Percentiles rank a stretch among this genome's conserved stretches.
Evolutionary conservation across 129 eudicot genomes (phyloP).

Genomic region (Tanacetum coccineum): DNA sequence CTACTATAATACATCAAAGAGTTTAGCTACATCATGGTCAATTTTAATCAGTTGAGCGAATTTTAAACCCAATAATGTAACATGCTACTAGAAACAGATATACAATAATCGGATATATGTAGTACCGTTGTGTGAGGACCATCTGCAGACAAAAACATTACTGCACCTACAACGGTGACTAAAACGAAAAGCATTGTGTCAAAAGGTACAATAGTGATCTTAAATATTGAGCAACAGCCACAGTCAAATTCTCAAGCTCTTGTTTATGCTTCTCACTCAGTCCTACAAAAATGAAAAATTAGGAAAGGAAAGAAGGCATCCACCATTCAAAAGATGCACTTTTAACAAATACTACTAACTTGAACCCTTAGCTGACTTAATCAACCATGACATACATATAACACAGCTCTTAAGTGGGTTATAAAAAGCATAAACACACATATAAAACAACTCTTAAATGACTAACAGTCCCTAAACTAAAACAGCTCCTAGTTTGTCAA

Average conservation of each 20-base stretch:
- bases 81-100: background rate
- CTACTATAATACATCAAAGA: background rate
- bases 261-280: conserved; percentile 63
- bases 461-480: too few relatives aligned
- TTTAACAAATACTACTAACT: too few relatives aligned
- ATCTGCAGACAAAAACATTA: conserved; percentile 47
- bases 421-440: too few relatives aligned
- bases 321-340: conserved; percentile 8
- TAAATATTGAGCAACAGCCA: conserved; percentile 60
- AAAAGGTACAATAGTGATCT: conserved; percentile 55
- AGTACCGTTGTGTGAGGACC: conserved; percentile 77
- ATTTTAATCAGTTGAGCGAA: background rate
- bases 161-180: conserved; percentile 30
- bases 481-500: too few relatives aligned
- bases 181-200: conserved; percentile 49
- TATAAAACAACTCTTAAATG: too few relatives aligned
- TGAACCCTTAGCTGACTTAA: too few relatives aligned
- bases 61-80: background rate
- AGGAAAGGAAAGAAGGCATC: background rate
- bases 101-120: background rate
- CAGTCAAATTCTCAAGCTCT: conserved; percentile 71
- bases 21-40: conserved; percentile 4
- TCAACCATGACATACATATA: too few relatives aligned
- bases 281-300: conserved; percentile 50
- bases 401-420: too few relatives aligned